Evolutionary conservation across 2,329 filamentous ascomycete genomes (phyloP).

Genomic region (Bipolaris sorokiniana): DNA sequence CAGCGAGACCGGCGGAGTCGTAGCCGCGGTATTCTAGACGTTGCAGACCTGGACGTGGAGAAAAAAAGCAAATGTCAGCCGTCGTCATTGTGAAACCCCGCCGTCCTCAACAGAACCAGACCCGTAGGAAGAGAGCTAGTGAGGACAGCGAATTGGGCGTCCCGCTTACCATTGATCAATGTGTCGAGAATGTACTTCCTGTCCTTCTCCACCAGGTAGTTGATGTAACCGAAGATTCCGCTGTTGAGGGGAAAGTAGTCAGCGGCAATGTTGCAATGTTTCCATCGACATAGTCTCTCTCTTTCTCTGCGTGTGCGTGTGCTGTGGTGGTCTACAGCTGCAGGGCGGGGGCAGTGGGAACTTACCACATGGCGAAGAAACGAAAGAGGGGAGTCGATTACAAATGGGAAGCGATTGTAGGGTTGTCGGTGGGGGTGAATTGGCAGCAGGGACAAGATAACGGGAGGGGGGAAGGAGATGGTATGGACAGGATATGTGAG

Average conservation of each 20-base stretch:
- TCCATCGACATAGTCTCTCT: no score
- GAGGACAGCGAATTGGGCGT: background rate
- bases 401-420: constrained; percentile 39
- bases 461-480: constrained; percentile 19
- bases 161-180: constrained; percentile 83
- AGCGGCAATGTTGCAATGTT: constrained; percentile 20
- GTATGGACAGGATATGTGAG: constrained; percentile 29
- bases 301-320: background rate
- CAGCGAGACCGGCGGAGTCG: constrained; percentile 92
- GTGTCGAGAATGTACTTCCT: constrained; percentile 95
- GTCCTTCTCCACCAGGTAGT: constrained; percentile 99
- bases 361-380: constrained; percentile 49
- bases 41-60: constrained; percentile 71
- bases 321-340: constrained; percentile 1
- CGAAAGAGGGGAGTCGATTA: constrained; percentile 33
- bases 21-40: constrained; percentile 98
- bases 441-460: constrained; percentile 21
- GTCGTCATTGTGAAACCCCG: constrained; percentile 7
- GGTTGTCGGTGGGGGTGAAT: constrained; percentile 18
- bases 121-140: constrained; percentile 1
- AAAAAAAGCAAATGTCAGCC: constrained; percentile 34
- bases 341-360: constrained; percentile 31
- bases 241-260: constrained; percentile 52
- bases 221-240: constrained; percentile 98
- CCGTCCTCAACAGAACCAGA: constrained; percentile 6